Conservation (phyloP, 192 early-diverging fungal species). For the Backusella westeae region DNA sequence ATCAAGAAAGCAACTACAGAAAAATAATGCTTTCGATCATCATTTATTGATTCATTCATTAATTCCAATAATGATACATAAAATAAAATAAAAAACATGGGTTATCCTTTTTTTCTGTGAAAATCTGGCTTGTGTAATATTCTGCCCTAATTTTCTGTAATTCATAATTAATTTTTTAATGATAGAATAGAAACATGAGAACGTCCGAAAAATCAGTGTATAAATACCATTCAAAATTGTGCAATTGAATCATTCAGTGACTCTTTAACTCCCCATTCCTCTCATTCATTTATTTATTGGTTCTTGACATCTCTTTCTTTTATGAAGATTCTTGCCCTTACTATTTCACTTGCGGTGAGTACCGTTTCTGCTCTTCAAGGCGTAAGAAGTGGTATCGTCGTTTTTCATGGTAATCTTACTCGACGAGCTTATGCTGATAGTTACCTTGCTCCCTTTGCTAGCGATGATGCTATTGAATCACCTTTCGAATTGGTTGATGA, state of each 20-base stretch:
- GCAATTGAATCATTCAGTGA: not conserved
- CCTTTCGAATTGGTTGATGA: constrained; percentile 25
- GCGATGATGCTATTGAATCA: constrained; percentile 5
- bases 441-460: constrained; percentile 20
- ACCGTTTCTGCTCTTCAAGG: not conserved
- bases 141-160: not conserved
- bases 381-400: not conserved
- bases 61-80: not conserved
- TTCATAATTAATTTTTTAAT: not conserved
- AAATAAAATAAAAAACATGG: not conserved
- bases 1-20: not conserved
- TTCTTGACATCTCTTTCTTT: not conserved
- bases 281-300: not conserved
- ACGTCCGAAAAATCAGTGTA: not conserved
- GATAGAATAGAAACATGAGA: not conserved
- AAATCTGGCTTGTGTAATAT: not conserved
- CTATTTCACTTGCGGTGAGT: not conserved
- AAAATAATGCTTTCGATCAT: not conserved
- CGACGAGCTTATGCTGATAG: not conserved
- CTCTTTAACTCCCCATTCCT: not conserved
- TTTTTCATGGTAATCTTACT: constrained; percentile 10
- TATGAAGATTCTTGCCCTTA: not conserved
- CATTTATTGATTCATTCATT: not conserved
- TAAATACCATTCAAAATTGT: not conserved
- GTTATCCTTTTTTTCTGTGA: not conserved